Percentiles rank a stretch among this genome's conserved stretches.
Evolutionary conservation across 495 filamentous ascomycete species (phyloP).

Genomic region (Xeromyces bisporus): DNA sequence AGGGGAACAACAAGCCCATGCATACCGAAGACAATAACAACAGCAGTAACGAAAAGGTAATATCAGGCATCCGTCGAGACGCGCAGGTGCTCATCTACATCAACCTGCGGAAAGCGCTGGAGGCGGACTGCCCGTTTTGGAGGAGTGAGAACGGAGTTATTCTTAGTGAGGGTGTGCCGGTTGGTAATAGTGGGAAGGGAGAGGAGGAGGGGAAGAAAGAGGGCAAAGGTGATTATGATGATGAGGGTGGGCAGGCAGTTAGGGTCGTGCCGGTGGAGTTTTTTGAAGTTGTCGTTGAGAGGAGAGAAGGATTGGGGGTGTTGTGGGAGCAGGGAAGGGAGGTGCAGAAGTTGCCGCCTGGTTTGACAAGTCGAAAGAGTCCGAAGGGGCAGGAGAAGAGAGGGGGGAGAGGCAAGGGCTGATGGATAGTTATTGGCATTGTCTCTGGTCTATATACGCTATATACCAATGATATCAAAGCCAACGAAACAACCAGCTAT

Average conservation of each 20-base stretch:
- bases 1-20: not conserved
- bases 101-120: conserved; percentile 48
- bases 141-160: conserved; percentile 70
- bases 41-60: conserved; percentile 29
- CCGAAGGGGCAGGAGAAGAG: conserved; percentile 14
- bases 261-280: conserved; percentile 27
- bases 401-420: too few relatives aligned
- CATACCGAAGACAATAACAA: conserved; percentile 1
- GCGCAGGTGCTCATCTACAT: conserved; percentile 68
- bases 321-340: conserved; percentile 48
- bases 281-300: conserved; percentile 38
- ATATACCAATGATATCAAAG: too few relatives aligned
- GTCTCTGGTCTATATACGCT: too few relatives aligned
- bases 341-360: conserved; percentile 32
- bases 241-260: conserved; percentile 4
- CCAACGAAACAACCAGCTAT: too few relatives aligned
- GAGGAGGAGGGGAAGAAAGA: conserved; percentile 6
- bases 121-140: conserved; percentile 62
- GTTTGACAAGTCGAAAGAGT: conserved; percentile 14
- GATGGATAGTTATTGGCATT: too few relatives aligned
- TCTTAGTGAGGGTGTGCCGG: conserved; percentile 29
- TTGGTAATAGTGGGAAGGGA: conserved; percentile 4
- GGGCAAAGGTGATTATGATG: conserved; percentile 10
- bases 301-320: conserved; percentile 37
- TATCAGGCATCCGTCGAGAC: conserved; percentile 72